Evolutionary conservation across 2,329 filamentous ascomycete species (phyloP).

Genomic region (Alternaria triticimaculans): DNA sequence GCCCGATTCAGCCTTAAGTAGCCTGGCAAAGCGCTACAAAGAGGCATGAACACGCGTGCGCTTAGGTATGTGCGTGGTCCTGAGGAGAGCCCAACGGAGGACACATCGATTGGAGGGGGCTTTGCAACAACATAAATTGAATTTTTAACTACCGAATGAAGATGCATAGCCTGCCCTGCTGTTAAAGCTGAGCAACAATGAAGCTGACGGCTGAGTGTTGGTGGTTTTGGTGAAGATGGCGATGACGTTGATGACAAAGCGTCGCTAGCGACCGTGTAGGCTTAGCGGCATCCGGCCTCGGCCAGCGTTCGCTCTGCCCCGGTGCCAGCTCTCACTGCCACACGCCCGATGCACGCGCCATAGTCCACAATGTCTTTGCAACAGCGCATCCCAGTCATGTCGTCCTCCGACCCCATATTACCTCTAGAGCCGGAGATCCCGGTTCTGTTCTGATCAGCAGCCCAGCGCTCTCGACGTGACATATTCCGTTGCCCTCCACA

Average conservation of each 20-base stretch:
- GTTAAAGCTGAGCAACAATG: neutral
- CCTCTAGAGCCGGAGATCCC: no score
- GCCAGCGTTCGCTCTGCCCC: neutral
- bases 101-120: no score
- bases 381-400: neutral
- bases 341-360: neutral
- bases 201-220: neutral
- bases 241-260: neutral
- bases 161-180: no score
- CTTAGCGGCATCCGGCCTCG: neutral
- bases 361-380: neutral
- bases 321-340: neutral
- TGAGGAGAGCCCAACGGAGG: no score
- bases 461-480: neutral
- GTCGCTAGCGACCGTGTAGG: neutral
- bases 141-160: no score
- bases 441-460: no score
- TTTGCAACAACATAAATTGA: no score
- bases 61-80: no score
- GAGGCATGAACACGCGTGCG: neutral
- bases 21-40: neutral
- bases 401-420: neutral
- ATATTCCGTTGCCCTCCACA: neutral
- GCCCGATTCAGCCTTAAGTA: neutral
- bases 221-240: neutral